Conservation (phyloP, 805 yeast genomes). For the Lachancea thermotolerans region DNA sequence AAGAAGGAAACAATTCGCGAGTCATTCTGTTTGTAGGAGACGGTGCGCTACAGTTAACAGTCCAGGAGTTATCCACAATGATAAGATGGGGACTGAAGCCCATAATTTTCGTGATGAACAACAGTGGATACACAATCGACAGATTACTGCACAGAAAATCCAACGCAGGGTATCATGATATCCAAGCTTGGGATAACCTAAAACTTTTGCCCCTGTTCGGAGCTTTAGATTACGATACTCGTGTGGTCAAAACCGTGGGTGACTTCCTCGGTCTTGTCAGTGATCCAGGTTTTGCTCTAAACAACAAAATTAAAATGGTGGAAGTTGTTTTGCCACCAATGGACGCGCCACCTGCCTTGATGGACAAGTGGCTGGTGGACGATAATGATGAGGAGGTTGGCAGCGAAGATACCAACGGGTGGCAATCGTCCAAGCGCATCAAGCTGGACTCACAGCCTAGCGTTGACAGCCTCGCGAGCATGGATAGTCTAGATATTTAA, state of each 20-base stretch:
- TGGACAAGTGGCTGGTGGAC: constrained; percentile 7
- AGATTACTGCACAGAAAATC: constrained; percentile 51
- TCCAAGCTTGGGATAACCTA: constrained; percentile 55
- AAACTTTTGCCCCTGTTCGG: constrained; percentile 46
- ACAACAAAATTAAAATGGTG: constrained; percentile 44
- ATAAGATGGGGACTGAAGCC: constrained; percentile 49
- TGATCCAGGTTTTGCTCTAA: constrained; percentile 35
- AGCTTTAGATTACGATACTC: constrained; percentile 41
- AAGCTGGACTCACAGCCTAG: too few relatives aligned
- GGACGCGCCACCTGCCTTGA: constrained; percentile 44
- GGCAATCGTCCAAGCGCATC: too few relatives aligned
- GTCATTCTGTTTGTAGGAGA: constrained; percentile 60
- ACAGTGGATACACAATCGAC: constrained; percentile 62
- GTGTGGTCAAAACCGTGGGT: constrained; percentile 41
- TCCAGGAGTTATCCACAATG: constrained; percentile 58
- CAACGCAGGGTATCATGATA: constrained; percentile 49
- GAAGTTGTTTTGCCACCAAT: constrained; percentile 52
- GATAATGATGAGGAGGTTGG: background rate
- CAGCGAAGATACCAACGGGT: background rate
- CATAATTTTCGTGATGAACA: constrained; percentile 52
- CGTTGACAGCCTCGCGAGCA: too few relatives aligned
- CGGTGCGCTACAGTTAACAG: constrained; percentile 62
- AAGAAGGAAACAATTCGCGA: constrained; percentile 38
- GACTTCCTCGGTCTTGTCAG: constrained; percentile 41
- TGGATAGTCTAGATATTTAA: too few relatives aligned